Base-by-base conservation (phyloP, 345 rosid genomes). In the Sonneratia alba region DNA sequence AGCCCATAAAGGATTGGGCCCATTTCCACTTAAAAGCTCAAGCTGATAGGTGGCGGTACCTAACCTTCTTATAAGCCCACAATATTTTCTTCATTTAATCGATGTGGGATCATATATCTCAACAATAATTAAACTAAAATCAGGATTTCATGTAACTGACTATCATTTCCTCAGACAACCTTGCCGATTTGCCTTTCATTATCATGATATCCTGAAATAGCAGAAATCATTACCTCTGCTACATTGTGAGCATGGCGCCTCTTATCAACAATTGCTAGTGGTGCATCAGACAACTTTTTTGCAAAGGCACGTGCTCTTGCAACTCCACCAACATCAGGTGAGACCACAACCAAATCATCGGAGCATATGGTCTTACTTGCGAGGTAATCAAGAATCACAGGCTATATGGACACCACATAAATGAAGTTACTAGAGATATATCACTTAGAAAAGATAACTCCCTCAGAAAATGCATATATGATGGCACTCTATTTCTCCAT, bases 311-410 rank as follows among this genome's bases (percentile, higher is more conserved):
- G 96, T 77, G 98, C 98, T 59, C 98, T 86, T 6, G 98, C 95
- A 12, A 94, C 97, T 27, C 98, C 98, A 77, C 98, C 98, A 79
- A 94, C 98, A 75, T 94, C 98, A 69, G 97, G 98, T 14, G 97
- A 94, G 84, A 94, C 98, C 69, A 94, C 97, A 66, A 94, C 93
- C 82, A 94, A 80, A 83, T 94, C 97, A 75, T 77, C 86, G 67
- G 96, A 88, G 77, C 89, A 87, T 82, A 94, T 88, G 27, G 81
- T 79, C 80, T 94, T 94, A 86, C 98, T 91, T 21, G 98, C 97
- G 66, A 94, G 92, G 83, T 94, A 94, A 77, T 94, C 98, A 59
- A 94, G 96, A 75, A 94, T 86, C 79, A 94, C 98, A 65, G 97
- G 98, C 96, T 94, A 84, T 65, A 70, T 53, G 66, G 53, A 32